Base-by-base conservation (phyloP, 148 eudicot species). In the Cornus florida region DNA sequence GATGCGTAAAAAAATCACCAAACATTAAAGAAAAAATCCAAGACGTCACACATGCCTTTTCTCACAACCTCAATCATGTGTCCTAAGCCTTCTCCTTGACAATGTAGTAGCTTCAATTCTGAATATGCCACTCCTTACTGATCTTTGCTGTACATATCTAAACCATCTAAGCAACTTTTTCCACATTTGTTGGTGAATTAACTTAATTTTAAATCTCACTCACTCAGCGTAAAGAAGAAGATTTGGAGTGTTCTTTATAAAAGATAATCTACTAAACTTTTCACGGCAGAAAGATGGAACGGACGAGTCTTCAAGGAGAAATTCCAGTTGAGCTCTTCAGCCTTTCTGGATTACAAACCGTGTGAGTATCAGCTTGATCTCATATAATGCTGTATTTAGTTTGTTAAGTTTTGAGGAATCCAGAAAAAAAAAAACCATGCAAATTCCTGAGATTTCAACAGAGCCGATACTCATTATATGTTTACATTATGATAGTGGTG, bases 301-400 rank as follows among this genome's bases (percentile, higher is more conserved):
- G 5, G 24, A 80, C 85, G 90, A 94, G 71, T 56, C 60, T 43
- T 67, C 90, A 82, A 85, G 80, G 83, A 77, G 70, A 76, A 94
- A 91, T 62, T 62, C 77, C 78, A 31, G 67, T 82, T 94, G 11
- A 76, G 24, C 75, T 22, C 70, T 82, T 62, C 82, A 88, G 98
- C 87, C 66, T 62, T 62, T 4, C 66, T 62, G 23, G 5, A 20
- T n/a, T 62, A 20, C 66, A 62, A 19, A 62, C 23, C 20, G 24
- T 62, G 66, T 62, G 66, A 62, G 66, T 81, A 70, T 76, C 28
- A 48, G 66, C 69, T 70, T 17, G 66, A 33, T 4, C 68, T 53
- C 65, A 60, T 43, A 33, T 67, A 7, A 62, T 75, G n/a, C 23
- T 38, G 5, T 31, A 62, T 11, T 59, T 56, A 12, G 19, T 57